Evolutionary conservation across 345 rosid species (phyloP), one percentile per base, ranked within the genome.

Genomic region (Isatis tinctoria): DNA sequence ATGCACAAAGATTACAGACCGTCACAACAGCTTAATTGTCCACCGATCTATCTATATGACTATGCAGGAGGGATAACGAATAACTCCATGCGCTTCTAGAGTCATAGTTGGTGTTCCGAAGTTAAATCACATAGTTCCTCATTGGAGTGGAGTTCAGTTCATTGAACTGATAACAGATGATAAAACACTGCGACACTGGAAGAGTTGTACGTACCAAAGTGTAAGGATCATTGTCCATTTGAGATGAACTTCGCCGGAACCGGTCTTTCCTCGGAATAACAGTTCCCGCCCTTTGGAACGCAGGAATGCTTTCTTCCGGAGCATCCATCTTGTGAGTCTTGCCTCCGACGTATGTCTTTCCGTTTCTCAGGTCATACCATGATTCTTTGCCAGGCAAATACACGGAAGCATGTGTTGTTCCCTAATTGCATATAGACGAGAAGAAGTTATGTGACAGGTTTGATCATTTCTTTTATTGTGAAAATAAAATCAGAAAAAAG

Each of bases 231-330:
- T 88, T 88, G 67, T 81, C 82, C 95, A 89, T 96, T 84, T 96
- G 98, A 4, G 95, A 89, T 49, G 99, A 92, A 79, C 98, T 96
- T 65, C 99, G 81, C 16, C 98, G 86, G 68, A 84, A 85, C 72
- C 99, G 84, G 63, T 96, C 98, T 81, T 87, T 92, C 77, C 98
- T 87, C 4, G 98, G 97, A 73, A 96, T 79, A 58, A 96, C 88
- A 30, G 97, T 90, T 78, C 99, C 99, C 33, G 99, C 90, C 86
- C 87, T 89, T 84, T 96, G 99, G 79, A 96, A 89, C 69, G 94
- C 93, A 53, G 99, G 99, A 76, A 96, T 82, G 70, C 91, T 82
- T 62, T 90, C 97, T 70, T 95, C 97, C 17, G 85, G 77, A 74
- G 84, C 94, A 16, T 83, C 93, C 68, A 96, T 80, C 82, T 87